Percentiles rank a stretch among this genome's conserved stretches.
These are phyloP conservation scores for Penicillium psychrofluorescens DNA, from an alignment of 495 filamentous ascomycete genomes.

Conservation along the genomic window DNA sequence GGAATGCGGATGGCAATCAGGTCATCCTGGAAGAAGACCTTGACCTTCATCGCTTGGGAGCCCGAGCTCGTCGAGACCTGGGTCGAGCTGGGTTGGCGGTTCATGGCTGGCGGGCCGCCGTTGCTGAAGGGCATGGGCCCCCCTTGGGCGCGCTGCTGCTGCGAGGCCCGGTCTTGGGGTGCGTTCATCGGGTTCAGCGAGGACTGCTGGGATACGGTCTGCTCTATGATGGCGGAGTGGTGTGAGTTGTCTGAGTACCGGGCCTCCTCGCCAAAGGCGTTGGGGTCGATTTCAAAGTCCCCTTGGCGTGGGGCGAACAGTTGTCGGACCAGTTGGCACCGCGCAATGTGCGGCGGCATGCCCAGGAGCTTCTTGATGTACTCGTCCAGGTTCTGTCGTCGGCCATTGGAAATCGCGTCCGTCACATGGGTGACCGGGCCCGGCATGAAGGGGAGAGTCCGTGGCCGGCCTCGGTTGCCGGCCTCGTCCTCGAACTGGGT, in stretches of 20 bases:
- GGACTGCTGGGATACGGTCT: slow-evolving; percentile 64
- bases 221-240: slow-evolving; percentile 52
- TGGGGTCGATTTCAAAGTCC: slow-evolving; percentile 85
- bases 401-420: slow-evolving; percentile 89
- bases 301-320: slow-evolving; percentile 86
- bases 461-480: slow-evolving; percentile 66
- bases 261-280: slow-evolving; percentile 56
- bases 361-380: slow-evolving; percentile 88
- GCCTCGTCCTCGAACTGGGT: slow-evolving; percentile 92
- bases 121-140: slow-evolving; percentile 33
- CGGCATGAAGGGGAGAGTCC: slow-evolving; percentile 95
- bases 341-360: slow-evolving; percentile 76
- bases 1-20: slow-evolving; percentile 87
- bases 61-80: slow-evolving; percentile 53
- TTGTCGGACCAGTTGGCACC: slow-evolving; percentile 73
- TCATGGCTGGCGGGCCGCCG: slow-evolving; percentile 47
- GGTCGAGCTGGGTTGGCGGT: slow-evolving; percentile 67
- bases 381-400: slow-evolving; percentile 83
- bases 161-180: slow-evolving; percentile 50
- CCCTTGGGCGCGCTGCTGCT: slow-evolving; percentile 52
- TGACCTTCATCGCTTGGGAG: slow-evolving; percentile 70
- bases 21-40: slow-evolving; percentile 87
- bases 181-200: slow-evolving; percentile 64
- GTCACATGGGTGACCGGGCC: slow-evolving; percentile 97
- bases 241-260: slow-evolving; percentile 65